These are phyloP conservation scores for Cucurbita maxima DNA, from an alignment of 306 rosid genomes.

Conservation along the genomic window DNA sequence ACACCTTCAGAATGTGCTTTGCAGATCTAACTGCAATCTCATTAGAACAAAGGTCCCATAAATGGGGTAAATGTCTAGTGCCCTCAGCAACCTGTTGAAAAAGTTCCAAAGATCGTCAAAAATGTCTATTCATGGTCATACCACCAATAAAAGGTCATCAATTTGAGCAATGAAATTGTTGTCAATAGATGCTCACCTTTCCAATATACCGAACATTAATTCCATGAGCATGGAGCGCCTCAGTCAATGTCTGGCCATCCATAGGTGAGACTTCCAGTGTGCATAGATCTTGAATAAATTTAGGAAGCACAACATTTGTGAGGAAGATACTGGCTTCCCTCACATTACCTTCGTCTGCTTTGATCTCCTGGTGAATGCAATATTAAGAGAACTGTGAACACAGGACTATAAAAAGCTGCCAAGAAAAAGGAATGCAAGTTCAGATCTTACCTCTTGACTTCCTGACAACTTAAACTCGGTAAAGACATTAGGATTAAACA, in stretches of 20 bases:
- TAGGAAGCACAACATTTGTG: constrained; percentile 70
- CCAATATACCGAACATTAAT: constrained; percentile 92
- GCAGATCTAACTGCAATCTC: constrained; percentile 94
- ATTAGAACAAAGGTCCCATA: constrained; percentile 84
- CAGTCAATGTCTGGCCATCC: constrained; percentile 97
- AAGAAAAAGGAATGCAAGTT: not conserved
- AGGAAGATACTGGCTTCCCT: constrained; percentile 71
- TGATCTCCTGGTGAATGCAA: constrained; percentile 52
- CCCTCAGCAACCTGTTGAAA: constrained; percentile 73
- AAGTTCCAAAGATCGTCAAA: not conserved
- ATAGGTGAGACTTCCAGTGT: constrained; percentile 96
- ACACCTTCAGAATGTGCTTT: constrained; percentile 88
- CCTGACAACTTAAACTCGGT: constrained; percentile 90
- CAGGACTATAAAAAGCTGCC: not conserved
- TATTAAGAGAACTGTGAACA: constrained; percentile 10
- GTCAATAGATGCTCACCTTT: constrained; percentile 34
- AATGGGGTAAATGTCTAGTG: constrained; percentile 84
- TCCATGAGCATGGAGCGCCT: constrained; percentile 98
- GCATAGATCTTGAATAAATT: constrained; percentile 92
- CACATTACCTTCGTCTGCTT: constrained; percentile 76
- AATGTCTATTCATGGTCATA: not conserved
- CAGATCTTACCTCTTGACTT: constrained; percentile 37
- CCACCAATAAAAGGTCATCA: not conserved
- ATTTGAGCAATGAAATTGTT: not conserved
- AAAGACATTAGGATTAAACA: constrained; percentile 84